phyloP scores from a whole-genome alignment of 2,329 filamentous ascomycete genomes.

The Cercospora citrullina region DNA sequence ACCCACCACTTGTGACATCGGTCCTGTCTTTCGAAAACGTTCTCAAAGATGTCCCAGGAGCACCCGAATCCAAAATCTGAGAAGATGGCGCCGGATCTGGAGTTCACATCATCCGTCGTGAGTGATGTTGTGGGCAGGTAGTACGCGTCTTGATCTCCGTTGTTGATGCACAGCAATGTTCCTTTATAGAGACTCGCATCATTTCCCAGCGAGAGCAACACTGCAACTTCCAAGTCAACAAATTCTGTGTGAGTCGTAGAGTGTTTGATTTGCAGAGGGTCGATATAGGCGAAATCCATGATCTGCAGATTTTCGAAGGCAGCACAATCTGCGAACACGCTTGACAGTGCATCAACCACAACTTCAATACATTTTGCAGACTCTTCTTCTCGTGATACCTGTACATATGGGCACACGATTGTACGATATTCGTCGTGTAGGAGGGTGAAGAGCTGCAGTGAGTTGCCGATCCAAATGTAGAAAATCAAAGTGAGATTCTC shows the following conservation, averaged over 20 bases:
- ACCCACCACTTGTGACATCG: neutral
- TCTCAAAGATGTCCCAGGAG: neutral
- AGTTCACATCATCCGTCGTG: neutral
- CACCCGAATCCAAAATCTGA: neutral
- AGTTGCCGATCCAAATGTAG: neutral
- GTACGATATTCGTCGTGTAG: neutral
- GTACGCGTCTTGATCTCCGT: neutral
- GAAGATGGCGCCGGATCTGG: neutral
- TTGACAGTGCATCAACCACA: neutral
- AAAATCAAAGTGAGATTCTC: neutral
- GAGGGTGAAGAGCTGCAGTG: neutral
- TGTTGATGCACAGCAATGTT: neutral
- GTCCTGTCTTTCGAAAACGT: neutral
- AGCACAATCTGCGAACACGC: neutral
- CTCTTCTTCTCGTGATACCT: neutral
- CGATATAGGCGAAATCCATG: neutral
- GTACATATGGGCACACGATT: neutral
- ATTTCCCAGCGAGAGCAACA: neutral
- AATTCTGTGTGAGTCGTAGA: neutral
- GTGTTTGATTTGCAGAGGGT: neutral
- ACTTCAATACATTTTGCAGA: neutral
- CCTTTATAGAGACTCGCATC: neutral
- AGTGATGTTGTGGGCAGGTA: neutral
- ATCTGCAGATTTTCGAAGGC: neutral
- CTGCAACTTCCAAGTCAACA: neutral